phyloP scores from a whole-genome alignment of 2,329 filamentous ascomycete genomes.

The Zasmidium citrigriseum region DNA sequence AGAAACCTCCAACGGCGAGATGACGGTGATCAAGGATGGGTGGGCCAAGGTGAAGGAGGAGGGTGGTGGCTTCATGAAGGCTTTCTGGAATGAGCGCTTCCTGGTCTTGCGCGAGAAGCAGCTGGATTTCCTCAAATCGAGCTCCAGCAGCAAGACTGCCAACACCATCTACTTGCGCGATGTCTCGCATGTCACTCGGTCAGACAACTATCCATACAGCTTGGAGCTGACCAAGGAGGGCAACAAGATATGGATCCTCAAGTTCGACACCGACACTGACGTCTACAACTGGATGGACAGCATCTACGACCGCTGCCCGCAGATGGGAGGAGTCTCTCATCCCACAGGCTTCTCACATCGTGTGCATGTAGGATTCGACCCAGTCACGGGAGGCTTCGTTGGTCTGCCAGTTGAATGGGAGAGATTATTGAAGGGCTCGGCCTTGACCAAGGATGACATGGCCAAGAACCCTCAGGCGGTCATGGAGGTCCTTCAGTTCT shows the following conservation, averaged over 20 bases:
- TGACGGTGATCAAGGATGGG: constrained; percentile 59
- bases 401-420: constrained; percentile 96
- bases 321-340: constrained; percentile 97
- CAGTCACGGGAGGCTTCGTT: constrained; percentile 90
- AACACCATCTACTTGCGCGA: constrained; percentile 83
- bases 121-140: constrained; percentile 91
- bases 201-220: constrained; percentile 86
- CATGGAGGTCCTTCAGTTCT: constrained; percentile 83
- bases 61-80: constrained; percentile 63
- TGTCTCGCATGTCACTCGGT: constrained; percentile 85
- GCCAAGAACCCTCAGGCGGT: constrained; percentile 79
- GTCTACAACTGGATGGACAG: constrained; percentile 99
- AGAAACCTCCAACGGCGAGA: constrained; percentile 40
- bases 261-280: constrained; percentile 93
- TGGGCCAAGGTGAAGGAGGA: constrained; percentile 89
- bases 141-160: constrained; percentile 78
- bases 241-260: constrained; percentile 83
- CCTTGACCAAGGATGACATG: constrained; percentile 98
- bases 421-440: constrained; percentile 90
- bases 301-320: constrained; percentile 93
- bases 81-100: constrained; percentile 83
- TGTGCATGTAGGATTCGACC: constrained; percentile 96
- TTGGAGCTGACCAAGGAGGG: constrained; percentile 93
- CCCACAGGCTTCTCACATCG: constrained; percentile 97
- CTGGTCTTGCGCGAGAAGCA: constrained; percentile 89